Percentiles rank a stretch among this genome's conserved stretches.
Evolutionary conservation across 2,329 filamentous ascomycete genomes (phyloP).

Genomic region (Sporothrix pseudoabietina): DNA sequence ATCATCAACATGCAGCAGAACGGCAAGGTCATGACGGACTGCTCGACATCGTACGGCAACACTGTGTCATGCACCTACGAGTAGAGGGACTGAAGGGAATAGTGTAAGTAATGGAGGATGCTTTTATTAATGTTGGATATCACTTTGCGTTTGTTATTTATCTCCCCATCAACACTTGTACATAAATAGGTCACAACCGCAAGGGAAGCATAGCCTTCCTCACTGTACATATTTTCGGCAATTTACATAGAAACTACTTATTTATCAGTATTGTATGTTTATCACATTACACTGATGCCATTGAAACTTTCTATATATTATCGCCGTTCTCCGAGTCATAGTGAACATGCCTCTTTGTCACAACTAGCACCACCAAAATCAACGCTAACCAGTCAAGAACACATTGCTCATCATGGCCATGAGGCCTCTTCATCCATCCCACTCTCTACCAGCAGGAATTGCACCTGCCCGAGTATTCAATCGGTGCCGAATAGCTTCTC

Average conservation of each 20-base stretch:
- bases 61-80: constrained; percentile 49
- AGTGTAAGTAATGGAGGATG: neutral
- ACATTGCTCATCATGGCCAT: neutral
- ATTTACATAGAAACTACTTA: neutral
- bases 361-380: neutral
- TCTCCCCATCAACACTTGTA: neutral
- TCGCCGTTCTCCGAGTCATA: neutral
- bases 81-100: neutral
- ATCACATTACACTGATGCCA: too few relatives aligned
- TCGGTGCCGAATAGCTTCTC: neutral
- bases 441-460: neutral
- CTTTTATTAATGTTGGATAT: neutral
- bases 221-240: neutral
- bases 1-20: constrained; percentile 41
- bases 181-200: neutral
- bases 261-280: neutral
- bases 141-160: neutral
- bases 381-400: neutral
- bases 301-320: neutral
- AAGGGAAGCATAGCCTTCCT: neutral
- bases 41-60: constrained; percentile 33
- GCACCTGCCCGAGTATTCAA: neutral
- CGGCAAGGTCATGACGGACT: constrained; percentile 35
- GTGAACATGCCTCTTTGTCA: neutral
- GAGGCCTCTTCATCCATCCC: too few relatives aligned